These are phyloP conservation scores for Tetrapisispora namnaoensis DNA, from an alignment of 805 yeast genomes.

Conservation along the genomic window DNA sequence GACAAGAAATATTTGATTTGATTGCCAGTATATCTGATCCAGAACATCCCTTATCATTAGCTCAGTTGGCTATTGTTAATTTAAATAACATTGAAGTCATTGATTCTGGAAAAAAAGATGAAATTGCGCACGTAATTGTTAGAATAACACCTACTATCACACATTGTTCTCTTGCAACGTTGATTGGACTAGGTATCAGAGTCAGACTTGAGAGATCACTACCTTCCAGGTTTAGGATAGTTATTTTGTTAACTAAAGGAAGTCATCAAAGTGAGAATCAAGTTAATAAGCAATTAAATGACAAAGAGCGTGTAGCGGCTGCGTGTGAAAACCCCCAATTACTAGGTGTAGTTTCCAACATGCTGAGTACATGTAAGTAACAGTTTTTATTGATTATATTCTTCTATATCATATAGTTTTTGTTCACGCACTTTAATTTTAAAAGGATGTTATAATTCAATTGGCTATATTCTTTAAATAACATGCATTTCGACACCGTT, in stretches of 20 bases:
- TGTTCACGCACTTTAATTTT: neutral
- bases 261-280: conserved; percentile 93
- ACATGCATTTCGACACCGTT: too few relatives aligned
- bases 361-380: conserved; percentile 71
- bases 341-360: conserved; percentile 78
- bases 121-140: conserved; percentile 67
- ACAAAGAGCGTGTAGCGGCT: conserved; percentile 95
- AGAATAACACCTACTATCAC: conserved; percentile 95
- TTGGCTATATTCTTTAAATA: too few relatives aligned
- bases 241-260: conserved; percentile 76
- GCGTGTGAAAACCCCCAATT: conserved; percentile 96
- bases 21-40: conserved; percentile 89
- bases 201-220: conserved; percentile 84
- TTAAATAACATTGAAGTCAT: conserved; percentile 65
- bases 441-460: too few relatives aligned
- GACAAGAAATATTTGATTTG: conserved; percentile 83
- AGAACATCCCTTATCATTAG: conserved; percentile 91
- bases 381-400: too few relatives aligned
- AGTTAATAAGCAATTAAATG: conserved; percentile 93
- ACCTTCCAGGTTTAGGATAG: conserved; percentile 74
- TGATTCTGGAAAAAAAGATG: conserved; percentile 42
- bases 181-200: conserved; percentile 89
- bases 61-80: conserved; percentile 89
- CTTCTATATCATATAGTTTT: too few relatives aligned
- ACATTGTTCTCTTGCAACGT: conserved; percentile 91